Percentiles rank a stretch among this genome's conserved stretches.
These are phyloP conservation scores for Pisolithus thermaeus DNA, from an alignment of 1,284 basidiomycete genomes.

Conservation along the genomic window DNA sequence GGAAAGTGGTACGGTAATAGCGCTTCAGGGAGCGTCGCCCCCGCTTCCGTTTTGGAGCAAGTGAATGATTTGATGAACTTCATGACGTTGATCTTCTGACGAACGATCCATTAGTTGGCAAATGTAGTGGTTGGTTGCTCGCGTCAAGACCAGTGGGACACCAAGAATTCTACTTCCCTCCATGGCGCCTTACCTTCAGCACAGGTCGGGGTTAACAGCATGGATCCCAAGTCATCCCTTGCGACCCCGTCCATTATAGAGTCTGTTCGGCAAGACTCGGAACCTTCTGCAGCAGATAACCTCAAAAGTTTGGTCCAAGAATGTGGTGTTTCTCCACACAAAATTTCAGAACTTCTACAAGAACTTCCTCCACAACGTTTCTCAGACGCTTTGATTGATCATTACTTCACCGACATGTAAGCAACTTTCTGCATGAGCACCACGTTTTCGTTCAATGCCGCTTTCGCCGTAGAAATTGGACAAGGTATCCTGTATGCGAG, in stretches of 20 bases:
- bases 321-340: conserved; percentile 84
- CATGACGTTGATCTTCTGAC: conserved; percentile 10
- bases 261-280: conserved; percentile 46
- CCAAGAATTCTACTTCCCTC: conserved; percentile 9
- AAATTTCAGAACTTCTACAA: conserved; percentile 82
- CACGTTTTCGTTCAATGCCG: neutral
- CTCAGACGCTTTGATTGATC: conserved; percentile 69
- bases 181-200: conserved; percentile 6
- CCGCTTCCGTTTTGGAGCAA: conserved; percentile 72
- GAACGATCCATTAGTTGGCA: conserved; percentile 42
- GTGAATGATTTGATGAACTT: conserved; percentile 34
- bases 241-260: conserved; percentile 33
- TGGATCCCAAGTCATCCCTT: conserved; percentile 25
- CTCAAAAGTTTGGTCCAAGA: conserved; percentile 81
- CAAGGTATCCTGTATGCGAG: conserved; percentile 90
- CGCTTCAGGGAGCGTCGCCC: conserved; percentile 71
- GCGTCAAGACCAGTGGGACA: conserved; percentile 28
- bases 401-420: conserved; percentile 73
- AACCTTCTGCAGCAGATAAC: conserved; percentile 71
- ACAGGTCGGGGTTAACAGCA: conserved; percentile 21
- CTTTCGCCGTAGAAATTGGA: conserved; percentile 69
- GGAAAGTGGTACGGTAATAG: conserved; percentile 82
- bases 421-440: conserved; percentile 21
- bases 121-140: conserved; percentile 45
- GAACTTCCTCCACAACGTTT: conserved; percentile 76